Evolutionary conservation across 768 basidiomycete genomes (phyloP).

Genomic region (Clavulina sp.): DNA sequence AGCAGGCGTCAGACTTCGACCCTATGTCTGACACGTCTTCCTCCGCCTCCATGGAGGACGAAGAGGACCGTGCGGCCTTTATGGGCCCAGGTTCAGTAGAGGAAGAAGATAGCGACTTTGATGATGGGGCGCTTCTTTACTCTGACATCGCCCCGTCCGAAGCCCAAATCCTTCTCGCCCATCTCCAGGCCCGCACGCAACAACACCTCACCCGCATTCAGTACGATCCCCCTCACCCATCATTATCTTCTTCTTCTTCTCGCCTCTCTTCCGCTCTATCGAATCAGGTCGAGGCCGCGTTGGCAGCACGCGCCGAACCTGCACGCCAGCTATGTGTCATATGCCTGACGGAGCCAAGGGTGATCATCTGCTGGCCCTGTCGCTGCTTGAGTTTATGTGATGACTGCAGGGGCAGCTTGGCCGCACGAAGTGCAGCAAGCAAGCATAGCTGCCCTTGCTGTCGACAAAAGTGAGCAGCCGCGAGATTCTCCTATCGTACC

Average conservation of each 20-base stretch:
- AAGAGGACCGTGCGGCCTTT: slow-evolving; percentile 25
- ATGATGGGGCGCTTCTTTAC: slow-evolving; percentile 34
- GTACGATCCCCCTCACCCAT: slow-evolving; percentile 25
- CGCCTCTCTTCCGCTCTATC: background rate
- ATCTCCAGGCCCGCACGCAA: slow-evolving; percentile 31
- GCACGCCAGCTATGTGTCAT: slow-evolving; percentile 38
- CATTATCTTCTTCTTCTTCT: slow-evolving; percentile 11
- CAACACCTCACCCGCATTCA: slow-evolving; percentile 34
- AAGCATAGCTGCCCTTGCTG: slow-evolving; percentile 56
- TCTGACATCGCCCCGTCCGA: slow-evolving; percentile 29
- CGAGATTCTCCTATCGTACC: background rate
- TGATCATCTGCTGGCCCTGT: slow-evolving; percentile 77
- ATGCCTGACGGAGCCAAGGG: slow-evolving; percentile 46
- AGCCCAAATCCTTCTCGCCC: slow-evolving; percentile 35
- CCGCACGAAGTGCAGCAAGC: slow-evolving; percentile 33
- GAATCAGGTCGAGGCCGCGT: slow-evolving; percentile 7
- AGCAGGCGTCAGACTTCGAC: background rate
- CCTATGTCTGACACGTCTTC: slow-evolving; percentile 20
- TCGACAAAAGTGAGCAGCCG: slow-evolving; percentile 25
- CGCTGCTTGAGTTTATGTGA: slow-evolving; percentile 54
- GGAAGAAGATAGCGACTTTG: slow-evolving; percentile 22
- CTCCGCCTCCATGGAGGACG: slow-evolving; percentile 45
- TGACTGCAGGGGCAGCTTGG: slow-evolving; percentile 42
- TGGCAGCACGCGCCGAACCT: slow-evolving; percentile 8
- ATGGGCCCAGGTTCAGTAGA: slow-evolving; percentile 12